Percentiles rank a stretch among this genome's conserved stretches.
Conservation (phyloP, 2,329 filamentous ascomycete genomes). For the Colletotrichum costaricense region DNA sequence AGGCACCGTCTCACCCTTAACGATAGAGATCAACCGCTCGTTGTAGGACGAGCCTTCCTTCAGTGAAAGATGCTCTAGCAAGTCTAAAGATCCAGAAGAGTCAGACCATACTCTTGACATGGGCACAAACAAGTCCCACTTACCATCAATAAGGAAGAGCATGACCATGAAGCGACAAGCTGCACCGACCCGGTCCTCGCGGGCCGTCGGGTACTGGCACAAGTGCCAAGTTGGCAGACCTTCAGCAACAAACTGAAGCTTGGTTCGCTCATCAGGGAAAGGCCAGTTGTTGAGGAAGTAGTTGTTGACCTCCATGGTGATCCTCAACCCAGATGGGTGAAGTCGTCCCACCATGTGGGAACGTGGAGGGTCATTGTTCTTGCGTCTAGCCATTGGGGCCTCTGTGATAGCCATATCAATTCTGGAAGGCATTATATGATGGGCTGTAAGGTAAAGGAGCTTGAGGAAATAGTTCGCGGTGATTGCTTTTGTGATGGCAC, state of each 20-base stretch:
- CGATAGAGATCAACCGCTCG: slow-evolving; percentile 5
- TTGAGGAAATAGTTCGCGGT: no score
- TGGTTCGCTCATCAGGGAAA: slow-evolving; percentile 3
- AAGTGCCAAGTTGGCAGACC: slow-evolving; percentile 7
- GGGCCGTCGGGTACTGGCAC: slow-evolving; percentile 8
- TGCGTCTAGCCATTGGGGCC: no score
- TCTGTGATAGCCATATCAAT: no score
- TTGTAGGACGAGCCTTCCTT: neutral
- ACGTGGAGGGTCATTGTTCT: neutral
- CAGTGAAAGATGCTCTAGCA: no score
- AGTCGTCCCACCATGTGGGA: neutral
- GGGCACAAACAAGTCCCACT: neutral
- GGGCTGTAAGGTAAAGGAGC: no score
- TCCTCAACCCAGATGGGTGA: neutral
- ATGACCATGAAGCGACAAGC: slow-evolving; percentile 2
- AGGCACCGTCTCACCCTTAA: neutral
- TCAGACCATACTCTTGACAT: no score
- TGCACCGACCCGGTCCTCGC: neutral
- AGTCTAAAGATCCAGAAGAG: no score
- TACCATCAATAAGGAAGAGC: slow-evolving; percentile 12
- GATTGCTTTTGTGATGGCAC: no score
- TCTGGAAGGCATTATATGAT: no score
- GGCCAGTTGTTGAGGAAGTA: slow-evolving; percentile 14
- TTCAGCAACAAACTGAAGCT: slow-evolving; percentile 4
- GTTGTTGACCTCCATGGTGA: slow-evolving; percentile 7